Percentiles rank a stretch among this genome's conserved stretches.
phyloP scores from a whole-genome alignment of 495 filamentous ascomycete species.

The Podospora bellae-mahoneyi region DNA sequence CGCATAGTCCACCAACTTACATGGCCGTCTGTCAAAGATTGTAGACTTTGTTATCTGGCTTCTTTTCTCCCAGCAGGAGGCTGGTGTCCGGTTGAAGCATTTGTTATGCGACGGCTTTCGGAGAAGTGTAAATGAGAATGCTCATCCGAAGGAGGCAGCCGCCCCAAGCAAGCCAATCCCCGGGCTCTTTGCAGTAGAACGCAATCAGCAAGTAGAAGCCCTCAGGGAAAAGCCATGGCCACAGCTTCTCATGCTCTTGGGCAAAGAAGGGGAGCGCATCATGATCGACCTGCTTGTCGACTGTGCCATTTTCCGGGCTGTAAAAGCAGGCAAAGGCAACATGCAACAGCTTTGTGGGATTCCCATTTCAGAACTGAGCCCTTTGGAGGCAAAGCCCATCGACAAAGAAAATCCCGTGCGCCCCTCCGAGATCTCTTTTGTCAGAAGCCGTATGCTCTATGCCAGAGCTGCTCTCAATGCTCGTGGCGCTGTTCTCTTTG shows the following conservation, averaged over 20 bases:
- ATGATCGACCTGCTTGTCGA: slow-evolving; percentile 79
- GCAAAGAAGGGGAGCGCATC: slow-evolving; percentile 70
- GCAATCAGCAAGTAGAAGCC: slow-evolving; percentile 65
- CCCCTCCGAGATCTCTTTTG: slow-evolving; percentile 67
- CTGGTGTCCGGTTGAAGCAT: slow-evolving; percentile 59
- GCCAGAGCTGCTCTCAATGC: slow-evolving; percentile 65
- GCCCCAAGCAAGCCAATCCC: slow-evolving; percentile 31
- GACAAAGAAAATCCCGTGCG: slow-evolving; percentile 22
- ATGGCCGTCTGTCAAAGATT: slow-evolving; percentile 50
- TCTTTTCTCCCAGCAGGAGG: slow-evolving; percentile 60
- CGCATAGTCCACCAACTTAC: slow-evolving; percentile 11
- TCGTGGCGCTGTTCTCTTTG: slow-evolving; percentile 64
- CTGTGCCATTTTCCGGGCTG: slow-evolving; percentile 69
- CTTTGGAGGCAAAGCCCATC: slow-evolving; percentile 17
- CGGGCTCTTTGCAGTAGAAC: slow-evolving; percentile 53
- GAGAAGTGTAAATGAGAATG: slow-evolving; percentile 33
- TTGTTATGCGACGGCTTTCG: slow-evolving; percentile 75
- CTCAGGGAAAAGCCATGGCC: slow-evolving; percentile 73
- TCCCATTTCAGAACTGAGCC: slow-evolving; percentile 39
- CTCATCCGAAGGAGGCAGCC: slow-evolving; percentile 9
- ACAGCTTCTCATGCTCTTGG: slow-evolving; percentile 65
- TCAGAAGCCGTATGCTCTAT: slow-evolving; percentile 84
- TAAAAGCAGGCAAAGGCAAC: slow-evolving; percentile 57
- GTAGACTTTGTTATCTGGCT: slow-evolving; percentile 79
- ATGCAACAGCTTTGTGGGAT: slow-evolving; percentile 77